Conservation (phyloP, 176 grass and related monocot species). For the Neostapfia colusana region DNA sequence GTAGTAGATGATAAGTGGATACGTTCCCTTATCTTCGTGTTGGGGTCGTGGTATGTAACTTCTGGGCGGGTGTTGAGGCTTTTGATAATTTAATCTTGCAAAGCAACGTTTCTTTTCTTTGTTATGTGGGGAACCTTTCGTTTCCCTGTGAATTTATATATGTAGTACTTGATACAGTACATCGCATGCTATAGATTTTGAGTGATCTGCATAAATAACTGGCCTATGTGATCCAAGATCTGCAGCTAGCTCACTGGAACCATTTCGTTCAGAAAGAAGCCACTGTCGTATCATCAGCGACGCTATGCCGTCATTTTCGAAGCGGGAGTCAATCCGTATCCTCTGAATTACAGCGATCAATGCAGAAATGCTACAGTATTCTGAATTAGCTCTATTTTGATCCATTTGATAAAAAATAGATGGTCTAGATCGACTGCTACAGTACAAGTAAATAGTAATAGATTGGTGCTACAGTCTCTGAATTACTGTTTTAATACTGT, state of each 20-base stretch:
- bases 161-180: background rate
- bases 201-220: background rate
- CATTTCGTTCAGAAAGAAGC: background rate
- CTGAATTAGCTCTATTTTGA: too few species aligned
- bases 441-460: too few species aligned
- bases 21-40: conserved; percentile 37
- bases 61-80: conserved; percentile 26
- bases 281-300: background rate
- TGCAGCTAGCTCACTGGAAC: background rate
- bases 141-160: background rate
- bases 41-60: conserved; percentile 45
- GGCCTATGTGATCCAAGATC: too few species aligned
- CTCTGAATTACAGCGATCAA: too few species aligned
- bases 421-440: too few species aligned
- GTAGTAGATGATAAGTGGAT: conserved; percentile 46
- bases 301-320: too few species aligned
- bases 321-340: too few species aligned
- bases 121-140: background rate
- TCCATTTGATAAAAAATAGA: too few species aligned
- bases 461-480: too few species aligned
- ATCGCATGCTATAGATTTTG: background rate
- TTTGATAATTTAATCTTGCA: conserved; percentile 46
- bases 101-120: background rate
- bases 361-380: too few species aligned
- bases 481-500: too few species aligned